Evolutionary conservation across 2,329 filamentous ascomycete genomes (phyloP), one percentile per base, ranked within the genome.

Genomic region (Xylaria sp.): DNA sequence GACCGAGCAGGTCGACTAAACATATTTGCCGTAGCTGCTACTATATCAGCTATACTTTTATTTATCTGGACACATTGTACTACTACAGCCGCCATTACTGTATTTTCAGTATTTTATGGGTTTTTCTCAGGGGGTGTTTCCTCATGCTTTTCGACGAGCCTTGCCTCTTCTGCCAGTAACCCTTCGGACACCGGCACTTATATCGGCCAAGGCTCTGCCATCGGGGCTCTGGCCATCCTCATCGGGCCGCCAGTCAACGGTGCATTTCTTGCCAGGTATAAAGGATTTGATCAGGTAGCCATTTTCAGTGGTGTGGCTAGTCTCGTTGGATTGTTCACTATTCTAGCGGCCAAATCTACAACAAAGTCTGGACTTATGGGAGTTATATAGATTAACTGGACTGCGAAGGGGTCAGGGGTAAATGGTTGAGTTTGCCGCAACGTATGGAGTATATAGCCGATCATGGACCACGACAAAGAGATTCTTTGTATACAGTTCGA

Each of bases 91-190:
- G 51, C 59, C 41, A 51, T 62, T 41, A 36, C 41, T 20, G 46
- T 13, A 1, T 67, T 67, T 20, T 46, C 64, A 12, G 64, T 48
- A 49, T 20, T 67, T 1, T 67, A 62, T 49, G 64, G 59, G 1
- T 48, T 67, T 25, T 67, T 62, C 20, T 67, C 64, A 23, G 64
- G 64, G 15, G 64, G 59, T 12, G 12, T 52, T 25, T 7, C 7
- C 1, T 62, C 59, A 18, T 3, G 59, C 1, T 41, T 62, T 41
- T 62, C 59, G 1, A 41, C n/a, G 0, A 62, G 28, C 28, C 46
- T 62, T 41, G 59, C 59, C 6, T 25, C 46, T 15, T 15, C 59
- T 23, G 31, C 59, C 1, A 62, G n/a, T 5, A 41, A 62, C 13
- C 28, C 49, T 7, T 41, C n/a, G n/a, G 48, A 62, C 18, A 62